These are phyloP conservation scores for Polysphondylium violaceum DNA, from an alignment of 78 protist species.

Conservation along the genomic window DNA sequence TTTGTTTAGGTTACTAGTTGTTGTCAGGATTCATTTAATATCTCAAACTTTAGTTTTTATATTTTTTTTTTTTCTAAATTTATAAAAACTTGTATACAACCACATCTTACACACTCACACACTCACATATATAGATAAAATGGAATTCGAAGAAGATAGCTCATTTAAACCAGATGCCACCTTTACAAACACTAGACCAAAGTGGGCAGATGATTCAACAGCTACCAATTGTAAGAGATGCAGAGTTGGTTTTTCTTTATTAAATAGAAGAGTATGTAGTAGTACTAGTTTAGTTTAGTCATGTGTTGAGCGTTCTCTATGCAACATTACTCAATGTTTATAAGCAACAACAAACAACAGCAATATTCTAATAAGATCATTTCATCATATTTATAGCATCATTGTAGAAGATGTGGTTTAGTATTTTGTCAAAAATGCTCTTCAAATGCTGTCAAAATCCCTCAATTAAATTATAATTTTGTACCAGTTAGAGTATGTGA, in stretches of 20 bases:
- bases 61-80: background rate
- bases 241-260: conserved; percentile 20
- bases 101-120: background rate
- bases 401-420: conserved; percentile 74
- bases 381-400: conserved; percentile 41
- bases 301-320: background rate
- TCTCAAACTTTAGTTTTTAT: too few relatives aligned
- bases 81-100: background rate
- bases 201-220: conserved; percentile 58
- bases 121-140: conserved; percentile 17
- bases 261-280: conserved; percentile 69
- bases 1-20: too few relatives aligned
- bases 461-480: conserved; percentile 62
- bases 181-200: conserved; percentile 73
- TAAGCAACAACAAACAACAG: background rate
- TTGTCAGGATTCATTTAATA: too few relatives aligned
- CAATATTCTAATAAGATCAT: background rate
- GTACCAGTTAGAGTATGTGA: conserved; percentile 77
- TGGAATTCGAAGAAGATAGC: conserved; percentile 69
- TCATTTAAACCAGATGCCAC: conserved; percentile 64
- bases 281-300: background rate
- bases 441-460: conserved; percentile 52
- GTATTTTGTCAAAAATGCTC: conserved; percentile 76
- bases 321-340: too few relatives aligned
- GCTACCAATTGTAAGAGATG: conserved; percentile 27